phyloP scores from a whole-genome alignment of 805 yeast genomes.

The Wickerhamomyces alni region DNA sequence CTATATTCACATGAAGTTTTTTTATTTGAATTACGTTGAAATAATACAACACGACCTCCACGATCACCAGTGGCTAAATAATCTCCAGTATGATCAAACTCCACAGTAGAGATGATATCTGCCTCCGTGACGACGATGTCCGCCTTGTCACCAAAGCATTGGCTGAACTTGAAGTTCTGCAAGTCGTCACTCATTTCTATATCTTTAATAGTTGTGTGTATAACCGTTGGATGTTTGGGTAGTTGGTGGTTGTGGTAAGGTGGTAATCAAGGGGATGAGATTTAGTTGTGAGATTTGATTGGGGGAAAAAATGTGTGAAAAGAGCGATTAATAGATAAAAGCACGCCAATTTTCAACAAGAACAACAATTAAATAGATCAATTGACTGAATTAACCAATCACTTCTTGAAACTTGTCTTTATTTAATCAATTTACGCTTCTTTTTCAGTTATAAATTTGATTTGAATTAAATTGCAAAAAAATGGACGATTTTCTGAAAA shows the following conservation, averaged over 20 bases:
- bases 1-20: conserved; percentile 84
- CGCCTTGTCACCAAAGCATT: conserved; percentile 98
- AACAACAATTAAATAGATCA: too few relatives aligned
- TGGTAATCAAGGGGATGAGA: neutral
- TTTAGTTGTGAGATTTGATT: neutral
- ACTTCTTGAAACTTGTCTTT: too few relatives aligned
- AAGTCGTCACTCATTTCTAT: conserved; percentile 28
- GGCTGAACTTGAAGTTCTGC: conserved; percentile 67
- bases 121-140: conserved; percentile 97
- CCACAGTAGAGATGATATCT: conserved; percentile 94
- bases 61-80: conserved; percentile 97
- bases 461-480: neutral
- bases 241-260: neutral
- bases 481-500: neutral
- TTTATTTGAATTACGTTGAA: conserved; percentile 76
- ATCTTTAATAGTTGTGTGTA: too few relatives aligned
- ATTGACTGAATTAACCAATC: too few relatives aligned
- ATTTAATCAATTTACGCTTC: too few relatives aligned
- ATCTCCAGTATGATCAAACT: conserved; percentile 92
- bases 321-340: too few relatives aligned
- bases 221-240: too few relatives aligned
- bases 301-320: too few relatives aligned
- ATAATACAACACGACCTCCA: conserved; percentile 95
- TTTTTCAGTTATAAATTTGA: too few relatives aligned
- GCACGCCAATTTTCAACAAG: too few relatives aligned